A percentile compares a stretch with the other conserved stretches of the same genome.
phyloP scores from a whole-genome alignment of 768 basidiomycete genomes.

The Suillus hirtellus region DNA sequence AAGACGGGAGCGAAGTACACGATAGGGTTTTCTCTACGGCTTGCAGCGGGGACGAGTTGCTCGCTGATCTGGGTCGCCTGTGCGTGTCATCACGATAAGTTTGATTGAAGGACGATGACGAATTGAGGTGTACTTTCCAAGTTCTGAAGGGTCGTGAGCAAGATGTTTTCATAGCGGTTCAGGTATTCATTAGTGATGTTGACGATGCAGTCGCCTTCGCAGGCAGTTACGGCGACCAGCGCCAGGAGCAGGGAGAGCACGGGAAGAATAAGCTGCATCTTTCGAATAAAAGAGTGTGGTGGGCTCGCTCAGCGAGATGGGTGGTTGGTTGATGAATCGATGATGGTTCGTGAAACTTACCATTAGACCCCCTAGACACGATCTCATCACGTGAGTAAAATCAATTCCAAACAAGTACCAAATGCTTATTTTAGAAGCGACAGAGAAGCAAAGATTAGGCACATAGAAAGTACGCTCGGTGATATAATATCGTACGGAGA shows the following conservation, averaged over 20 bases:
- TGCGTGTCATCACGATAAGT: neutral
- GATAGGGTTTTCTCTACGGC: conserved; percentile 26
- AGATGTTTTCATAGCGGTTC: conserved; percentile 46
- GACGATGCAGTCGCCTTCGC: conserved; percentile 70
- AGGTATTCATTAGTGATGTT: conserved; percentile 59
- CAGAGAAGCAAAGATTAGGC: too few species aligned
- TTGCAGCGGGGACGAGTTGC: conserved; percentile 31
- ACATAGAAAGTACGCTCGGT: neutral
- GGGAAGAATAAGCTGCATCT: conserved; percentile 24
- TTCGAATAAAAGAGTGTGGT: neutral
- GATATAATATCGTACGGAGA: neutral
- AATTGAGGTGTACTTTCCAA: conserved; percentile 42
- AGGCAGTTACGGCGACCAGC: conserved; percentile 49
- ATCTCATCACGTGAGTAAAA: neutral
- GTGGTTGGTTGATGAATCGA: neutral
- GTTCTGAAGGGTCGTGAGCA: conserved; percentile 39
- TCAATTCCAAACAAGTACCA: neutral
- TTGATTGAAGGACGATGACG: conserved; percentile 8
- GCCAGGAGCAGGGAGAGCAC: conserved; percentile 28
- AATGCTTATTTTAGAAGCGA: neutral
- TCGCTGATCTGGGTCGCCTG: conserved; percentile 40
- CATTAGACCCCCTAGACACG: neutral
- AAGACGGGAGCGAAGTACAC: conserved; percentile 49
- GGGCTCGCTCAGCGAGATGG: conserved; percentile 14
- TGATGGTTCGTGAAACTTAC: neutral